Base-by-base conservation (phyloP, 2,329 filamentous ascomycete genomes). In the Penicillium sp. region DNA sequence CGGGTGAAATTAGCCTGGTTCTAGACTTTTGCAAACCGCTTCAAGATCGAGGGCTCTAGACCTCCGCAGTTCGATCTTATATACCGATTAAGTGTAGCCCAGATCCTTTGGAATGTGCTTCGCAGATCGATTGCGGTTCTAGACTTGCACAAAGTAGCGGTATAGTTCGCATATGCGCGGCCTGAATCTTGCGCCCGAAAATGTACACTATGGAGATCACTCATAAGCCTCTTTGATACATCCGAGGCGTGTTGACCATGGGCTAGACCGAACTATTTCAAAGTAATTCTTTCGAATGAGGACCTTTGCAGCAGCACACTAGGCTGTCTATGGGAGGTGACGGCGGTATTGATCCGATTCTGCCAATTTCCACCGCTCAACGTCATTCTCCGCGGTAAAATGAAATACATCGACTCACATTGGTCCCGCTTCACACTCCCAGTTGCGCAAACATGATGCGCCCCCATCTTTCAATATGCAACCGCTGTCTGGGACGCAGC, bases 391-490 rank as follows among this genome's bases (percentile, higher is more conserved):
- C 57, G 66, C 64, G 60, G 46, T 26, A 68, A 65, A 66, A 40
- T 60, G 56, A 57, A 57, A 61, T 57, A 54, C 53, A 53, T 26
- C 42, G 35, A 44, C 43, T 58, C 48, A 54, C 18, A 60, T 55
- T 58, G 49, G 53, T 53, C 43, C 50, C 40, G 20, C 45, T 49
- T 22, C n/a, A 50, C 18, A 37, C 55, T 14, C 8, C 22, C 37
- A 31, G 20, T 20, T 26, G 18, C 41, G 49, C 55, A 63, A 64
- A 41, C 43, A 71, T 70, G 62, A 74, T 77, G 68, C 66, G 67
- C 48, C 65, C 68, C 42, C 67, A 63, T 14, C 54, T 58, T 27
- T 66, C 67, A 23, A 52, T 67, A 49, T 76, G 73, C 54, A 55
- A 59, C 26, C 66, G 62, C 45, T 75, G 71, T 51, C 52, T 73